These are phyloP conservation scores for Agrocybe pediades DNA, from an alignment of 768 basidiomycete species.

Conservation along the genomic window DNA sequence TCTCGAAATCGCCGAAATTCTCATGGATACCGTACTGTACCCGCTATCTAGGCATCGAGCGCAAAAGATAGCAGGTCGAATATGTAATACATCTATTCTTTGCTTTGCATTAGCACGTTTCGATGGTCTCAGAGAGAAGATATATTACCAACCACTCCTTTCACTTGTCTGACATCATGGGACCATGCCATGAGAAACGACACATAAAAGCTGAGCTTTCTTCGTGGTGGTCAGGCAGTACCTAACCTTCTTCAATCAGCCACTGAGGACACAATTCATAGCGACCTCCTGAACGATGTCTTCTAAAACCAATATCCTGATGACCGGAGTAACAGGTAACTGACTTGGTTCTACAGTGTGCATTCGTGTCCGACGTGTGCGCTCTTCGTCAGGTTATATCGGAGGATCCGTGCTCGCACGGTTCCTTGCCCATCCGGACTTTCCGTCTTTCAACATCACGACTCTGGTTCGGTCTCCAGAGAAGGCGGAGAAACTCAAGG, in stretches of 20 bases:
- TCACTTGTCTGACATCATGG: too few relatives aligned
- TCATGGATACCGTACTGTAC: too few relatives aligned
- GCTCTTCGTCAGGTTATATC: constrained; percentile 39
- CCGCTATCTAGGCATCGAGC: too few relatives aligned
- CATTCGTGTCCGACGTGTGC: not conserved
- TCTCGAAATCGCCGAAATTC: too few relatives aligned
- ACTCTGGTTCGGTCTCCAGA: constrained; percentile 44
- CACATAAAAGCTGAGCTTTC: too few relatives aligned
- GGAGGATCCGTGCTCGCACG: constrained; percentile 48
- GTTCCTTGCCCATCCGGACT: constrained; percentile 39
- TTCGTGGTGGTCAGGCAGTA: not conserved
- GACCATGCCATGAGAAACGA: too few relatives aligned
- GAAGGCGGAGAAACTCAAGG: constrained; percentile 45
- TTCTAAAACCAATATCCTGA: constrained; percentile 34
- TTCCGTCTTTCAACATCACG: constrained; percentile 38
- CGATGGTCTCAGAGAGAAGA: too few relatives aligned
- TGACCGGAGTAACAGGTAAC: constrained; percentile 49
- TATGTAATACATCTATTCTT: too few relatives aligned
- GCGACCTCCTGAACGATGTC: not conserved
- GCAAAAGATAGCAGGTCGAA: too few relatives aligned
- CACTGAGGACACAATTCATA: not conserved
- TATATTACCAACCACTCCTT: too few relatives aligned
- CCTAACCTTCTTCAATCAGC: not conserved
- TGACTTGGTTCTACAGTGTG: not conserved
- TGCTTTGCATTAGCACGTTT: too few relatives aligned